These are phyloP conservation scores for Amanita thiersii DNA, from an alignment of 768 basidiomycete species.

Conservation along the genomic window DNA sequence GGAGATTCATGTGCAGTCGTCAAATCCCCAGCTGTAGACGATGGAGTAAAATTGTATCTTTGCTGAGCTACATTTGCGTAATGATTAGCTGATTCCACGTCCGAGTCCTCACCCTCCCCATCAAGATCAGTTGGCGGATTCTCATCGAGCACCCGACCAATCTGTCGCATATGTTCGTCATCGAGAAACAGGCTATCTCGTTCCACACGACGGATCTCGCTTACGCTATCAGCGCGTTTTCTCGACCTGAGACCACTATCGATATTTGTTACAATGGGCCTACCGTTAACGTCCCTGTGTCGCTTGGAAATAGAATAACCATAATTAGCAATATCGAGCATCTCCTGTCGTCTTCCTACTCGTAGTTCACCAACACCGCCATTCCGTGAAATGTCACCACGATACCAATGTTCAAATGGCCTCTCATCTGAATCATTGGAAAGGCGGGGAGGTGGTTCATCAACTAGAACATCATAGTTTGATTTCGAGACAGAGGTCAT, in stretches of 20 bases:
- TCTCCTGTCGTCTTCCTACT: slow-evolving; percentile 68
- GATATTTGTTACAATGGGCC: slow-evolving; percentile 15
- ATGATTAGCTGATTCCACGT: slow-evolving; percentile 28
- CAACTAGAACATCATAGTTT: slow-evolving; percentile 18
- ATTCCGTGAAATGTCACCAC: slow-evolving; percentile 78
- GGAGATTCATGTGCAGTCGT: slow-evolving; percentile 15
- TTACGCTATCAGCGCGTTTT: slow-evolving; percentile 61
- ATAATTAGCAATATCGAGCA: slow-evolving; percentile 84
- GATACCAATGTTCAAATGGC: slow-evolving; percentile 87
- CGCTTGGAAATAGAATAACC: slow-evolving; percentile 48
- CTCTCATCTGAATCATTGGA: slow-evolving; percentile 75
- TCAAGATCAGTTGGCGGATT: slow-evolving; percentile 70
- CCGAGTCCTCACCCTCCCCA: slow-evolving; percentile 34
- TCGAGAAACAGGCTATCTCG: slow-evolving; percentile 66
- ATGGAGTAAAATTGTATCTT: slow-evolving; percentile 19
- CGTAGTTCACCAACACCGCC: slow-evolving; percentile 83
- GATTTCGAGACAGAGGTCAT: slow-evolving; percentile 27
- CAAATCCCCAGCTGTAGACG: slow-evolving; percentile 14
- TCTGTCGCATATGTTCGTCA: slow-evolving; percentile 37
- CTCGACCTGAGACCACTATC: slow-evolving; percentile 25
- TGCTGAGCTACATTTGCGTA: slow-evolving; percentile 15
- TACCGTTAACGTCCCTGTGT: slow-evolving; percentile 14
- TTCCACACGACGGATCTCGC: slow-evolving; percentile 37
- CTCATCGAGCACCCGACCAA: slow-evolving; percentile 65
- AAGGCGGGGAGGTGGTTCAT: slow-evolving; percentile 38